Evolutionary conservation across 1,284 basidiomycete genomes (phyloP).

Genomic region (Cutaneotrichosporon cutaneum): DNA sequence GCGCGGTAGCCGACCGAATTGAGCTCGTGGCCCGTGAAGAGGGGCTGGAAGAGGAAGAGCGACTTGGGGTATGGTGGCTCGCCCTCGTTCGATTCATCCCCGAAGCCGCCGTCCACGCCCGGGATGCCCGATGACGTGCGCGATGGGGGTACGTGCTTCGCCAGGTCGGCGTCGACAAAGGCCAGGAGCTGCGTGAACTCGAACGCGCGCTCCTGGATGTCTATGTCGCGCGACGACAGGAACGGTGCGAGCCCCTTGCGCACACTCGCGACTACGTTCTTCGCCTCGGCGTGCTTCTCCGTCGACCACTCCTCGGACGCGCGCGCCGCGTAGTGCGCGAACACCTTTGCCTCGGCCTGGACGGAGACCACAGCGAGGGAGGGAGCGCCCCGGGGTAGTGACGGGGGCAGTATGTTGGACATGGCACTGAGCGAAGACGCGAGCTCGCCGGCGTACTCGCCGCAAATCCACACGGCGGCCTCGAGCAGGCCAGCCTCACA

Average conservation of each 20-base stretch:
- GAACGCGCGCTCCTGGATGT: conserved; percentile 88
- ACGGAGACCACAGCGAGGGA: conserved; percentile 72
- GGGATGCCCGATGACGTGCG: conserved; percentile 28
- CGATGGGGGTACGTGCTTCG: conserved; percentile 55
- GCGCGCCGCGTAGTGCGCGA: conserved; percentile 76
- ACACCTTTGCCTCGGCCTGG: conserved; percentile 81
- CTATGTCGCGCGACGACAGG: conserved; percentile 64
- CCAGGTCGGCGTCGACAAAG: conserved; percentile 78
- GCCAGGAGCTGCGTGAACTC: conserved; percentile 75
- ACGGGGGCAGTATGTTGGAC: conserved; percentile 59
- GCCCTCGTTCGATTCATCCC: conserved; percentile 23
- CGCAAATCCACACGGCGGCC: conserved; percentile 93
- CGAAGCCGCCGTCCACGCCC: conserved; percentile 50
- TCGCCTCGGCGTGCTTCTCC: conserved; percentile 57
- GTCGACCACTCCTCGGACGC: conserved; percentile 69
- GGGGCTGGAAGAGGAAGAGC: conserved; percentile 77
- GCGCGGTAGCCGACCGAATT: conserved; percentile 79
- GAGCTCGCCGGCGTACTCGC: conserved; percentile 69
- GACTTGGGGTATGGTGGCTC: conserved; percentile 69
- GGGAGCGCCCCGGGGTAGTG: conserved; percentile 61
- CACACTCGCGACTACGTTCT: conserved; percentile 63
- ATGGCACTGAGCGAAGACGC: conserved; percentile 50
- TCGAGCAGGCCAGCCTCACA: conserved; percentile 66
- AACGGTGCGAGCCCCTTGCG: conserved; percentile 61
- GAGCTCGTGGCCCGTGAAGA: conserved; percentile 77